Evolutionary conservation across 1,284 basidiomycete genomes (phyloP).

Genomic region (Malassezia restricta): DNA sequence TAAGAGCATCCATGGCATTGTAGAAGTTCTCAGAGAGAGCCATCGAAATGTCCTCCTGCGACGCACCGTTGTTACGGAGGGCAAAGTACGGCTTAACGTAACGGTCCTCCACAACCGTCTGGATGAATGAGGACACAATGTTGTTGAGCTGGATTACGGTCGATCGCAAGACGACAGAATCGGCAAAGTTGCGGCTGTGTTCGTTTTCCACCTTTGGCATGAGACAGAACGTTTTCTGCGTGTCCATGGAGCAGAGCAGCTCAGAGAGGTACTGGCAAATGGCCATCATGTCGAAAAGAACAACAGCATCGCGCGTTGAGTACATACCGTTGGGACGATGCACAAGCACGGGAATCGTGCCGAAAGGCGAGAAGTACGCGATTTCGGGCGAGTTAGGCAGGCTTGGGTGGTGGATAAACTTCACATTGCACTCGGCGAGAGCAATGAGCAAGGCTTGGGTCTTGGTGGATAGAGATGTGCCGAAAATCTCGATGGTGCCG

Average conservation of each 20-base stretch:
- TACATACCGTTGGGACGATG: slow-evolving; percentile 14
- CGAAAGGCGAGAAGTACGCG: slow-evolving; percentile 4
- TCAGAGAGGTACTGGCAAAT: slow-evolving; percentile 14
- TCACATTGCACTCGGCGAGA: slow-evolving; percentile 9
- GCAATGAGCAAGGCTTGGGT: slow-evolving; percentile 10
- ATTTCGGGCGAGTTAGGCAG: slow-evolving; percentile 10
- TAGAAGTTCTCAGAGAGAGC: slow-evolving; percentile 2
- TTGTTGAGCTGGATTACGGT: slow-evolving; percentile 4
- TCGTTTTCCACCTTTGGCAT: neutral
- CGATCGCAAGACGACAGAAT: slow-evolving; percentile 1
- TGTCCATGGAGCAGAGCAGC: neutral
- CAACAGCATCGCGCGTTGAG: slow-evolving; percentile 4
- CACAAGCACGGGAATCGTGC: slow-evolving; percentile 12
- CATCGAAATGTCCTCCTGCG: slow-evolving; percentile 3
- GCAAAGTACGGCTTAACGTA: slow-evolving; percentile 16
- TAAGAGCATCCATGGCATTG: slow-evolving; percentile 1
- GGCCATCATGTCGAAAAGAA: slow-evolving; percentile 7
- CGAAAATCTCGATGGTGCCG: slow-evolving; percentile 14
- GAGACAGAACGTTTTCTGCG: neutral
- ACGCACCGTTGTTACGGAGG: slow-evolving; percentile 15
- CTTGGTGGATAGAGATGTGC: slow-evolving; percentile 8
- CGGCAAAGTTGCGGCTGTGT: neutral
- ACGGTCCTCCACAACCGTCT: slow-evolving; percentile 6
- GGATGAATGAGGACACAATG: neutral
- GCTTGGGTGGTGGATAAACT: slow-evolving; percentile 6